phyloP scores from a whole-genome alignment of 495 filamentous ascomycete species.

The Pyronema omphalodes region DNA sequence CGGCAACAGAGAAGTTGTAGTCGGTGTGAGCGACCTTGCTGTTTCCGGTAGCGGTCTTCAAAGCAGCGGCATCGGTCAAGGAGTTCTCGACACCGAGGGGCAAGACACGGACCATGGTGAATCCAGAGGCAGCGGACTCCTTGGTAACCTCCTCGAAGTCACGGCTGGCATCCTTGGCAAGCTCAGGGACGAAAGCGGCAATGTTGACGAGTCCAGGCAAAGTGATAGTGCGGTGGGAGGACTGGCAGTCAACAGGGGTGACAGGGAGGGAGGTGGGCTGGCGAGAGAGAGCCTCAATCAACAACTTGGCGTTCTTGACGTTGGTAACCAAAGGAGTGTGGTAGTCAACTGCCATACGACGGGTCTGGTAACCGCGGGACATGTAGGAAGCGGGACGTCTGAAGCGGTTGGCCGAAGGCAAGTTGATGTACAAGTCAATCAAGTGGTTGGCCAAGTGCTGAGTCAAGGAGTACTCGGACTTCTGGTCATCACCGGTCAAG shows the following conservation, averaged over 20 bases:
- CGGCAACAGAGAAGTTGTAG: slow-evolving; percentile 72
- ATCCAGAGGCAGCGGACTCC: slow-evolving; percentile 59
- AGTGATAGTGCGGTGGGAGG: slow-evolving; percentile 57
- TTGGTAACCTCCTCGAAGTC: slow-evolving; percentile 56
- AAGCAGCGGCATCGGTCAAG: slow-evolving; percentile 49
- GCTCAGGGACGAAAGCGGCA: slow-evolving; percentile 59
- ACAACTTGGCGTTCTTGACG: slow-evolving; percentile 95
- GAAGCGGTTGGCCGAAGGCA: slow-evolving; percentile 94
- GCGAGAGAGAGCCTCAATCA: slow-evolving; percentile 83
- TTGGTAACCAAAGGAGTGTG: slow-evolving; percentile 95
- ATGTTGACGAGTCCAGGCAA: slow-evolving; percentile 66
- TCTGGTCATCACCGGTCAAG: slow-evolving; percentile 54
- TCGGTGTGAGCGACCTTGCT: slow-evolving; percentile 55
- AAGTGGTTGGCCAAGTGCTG: slow-evolving; percentile 92
- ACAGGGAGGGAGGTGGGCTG: slow-evolving; percentile 62
- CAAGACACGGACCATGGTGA: slow-evolving; percentile 71
- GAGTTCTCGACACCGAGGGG: slow-evolving; percentile 55
- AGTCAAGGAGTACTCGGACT: slow-evolving; percentile 87
- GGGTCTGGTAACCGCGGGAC: slow-evolving; percentile 86
- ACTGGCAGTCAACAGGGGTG: slow-evolving; percentile 69
- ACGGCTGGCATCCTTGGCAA: slow-evolving; percentile 42
- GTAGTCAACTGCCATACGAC: slow-evolving; percentile 97
- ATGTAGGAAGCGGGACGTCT: slow-evolving; percentile 92
- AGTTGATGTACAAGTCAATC: slow-evolving; percentile 96
- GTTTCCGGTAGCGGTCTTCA: slow-evolving; percentile 62